Evolutionary conservation across 139 green algal species (phyloP), one percentile per base, ranked within the genome.

Genomic region (Nannochloris sp.): DNA sequence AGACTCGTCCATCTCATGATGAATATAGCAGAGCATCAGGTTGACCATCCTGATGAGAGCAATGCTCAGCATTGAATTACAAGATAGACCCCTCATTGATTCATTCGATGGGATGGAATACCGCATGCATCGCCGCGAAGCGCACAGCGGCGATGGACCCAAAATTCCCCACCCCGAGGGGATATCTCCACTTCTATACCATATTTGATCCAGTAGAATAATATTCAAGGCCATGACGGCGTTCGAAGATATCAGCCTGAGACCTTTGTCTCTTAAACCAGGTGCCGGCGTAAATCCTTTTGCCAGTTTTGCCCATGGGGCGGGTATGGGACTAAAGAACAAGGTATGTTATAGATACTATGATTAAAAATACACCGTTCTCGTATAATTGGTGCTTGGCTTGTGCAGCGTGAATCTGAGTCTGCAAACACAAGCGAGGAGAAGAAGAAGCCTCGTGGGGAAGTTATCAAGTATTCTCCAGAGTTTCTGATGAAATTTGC

Each of bases 401-500:
- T 58, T 23, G 58, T 26, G 13, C 59, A 31, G 56, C 64, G 55
- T 25, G 20, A 37, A 30, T 5, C 36, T 16, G 31, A n/a, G n/a
- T 29, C 14, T 25, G 60, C 10, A 20, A 25, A 5, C 4, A 17
- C n/a, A 13, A 25, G 9, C n/a, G 60, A 86, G 4, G 51, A 59
- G 2, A 72, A 72, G 53, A 86, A 75, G 71, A 87, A 83, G 65
- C 67, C 73, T 16, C 49, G 61, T 10, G 65, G 73, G 2, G 75
- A 86, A 56, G 72, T 84, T 4, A 67, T 88, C 11, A 70, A 71
- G 11, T 91, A 91, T 51, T 37, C 66, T 13, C 80, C 76, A 48
- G 83, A 89, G 26, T 89, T 84, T n/a, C 45, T 91, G 36, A 78
- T 88, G 63, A 73, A 82, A 61, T 87, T 89, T 57, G 87, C 87